Conservation (phyloP, 768 basidiomycete genomes). For the Mycena crocata region DNA sequence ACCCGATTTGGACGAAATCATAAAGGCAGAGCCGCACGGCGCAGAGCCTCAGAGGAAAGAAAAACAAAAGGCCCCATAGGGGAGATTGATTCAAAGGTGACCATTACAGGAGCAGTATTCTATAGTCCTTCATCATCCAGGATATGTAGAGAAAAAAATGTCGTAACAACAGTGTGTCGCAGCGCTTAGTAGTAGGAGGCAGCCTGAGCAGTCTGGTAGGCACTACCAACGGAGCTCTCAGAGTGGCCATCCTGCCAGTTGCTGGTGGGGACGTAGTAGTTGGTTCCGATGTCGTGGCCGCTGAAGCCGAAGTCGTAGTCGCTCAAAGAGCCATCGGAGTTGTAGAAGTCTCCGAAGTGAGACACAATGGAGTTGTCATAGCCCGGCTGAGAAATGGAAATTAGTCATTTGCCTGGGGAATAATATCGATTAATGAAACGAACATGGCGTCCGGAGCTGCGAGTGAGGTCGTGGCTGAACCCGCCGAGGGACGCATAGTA, state of each 20-base stretch:
- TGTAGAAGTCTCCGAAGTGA: constrained; percentile 49
- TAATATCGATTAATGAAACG: background rate
- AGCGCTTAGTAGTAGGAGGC: constrained; percentile 36
- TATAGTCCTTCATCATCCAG: constrained; percentile 27
- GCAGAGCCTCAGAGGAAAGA: background rate
- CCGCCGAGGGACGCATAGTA: constrained; percentile 52
- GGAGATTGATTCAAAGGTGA: constrained; percentile 23
- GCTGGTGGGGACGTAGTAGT: constrained; percentile 51
- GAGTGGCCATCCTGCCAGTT: constrained; percentile 53
- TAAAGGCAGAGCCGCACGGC: too few species aligned
- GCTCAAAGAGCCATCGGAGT: constrained; percentile 52
- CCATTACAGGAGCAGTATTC: constrained; percentile 30
- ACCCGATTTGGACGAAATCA: too few species aligned
- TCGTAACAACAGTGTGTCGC: background rate
- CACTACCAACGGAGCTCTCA: constrained; percentile 46
- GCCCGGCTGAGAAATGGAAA: constrained; percentile 40
- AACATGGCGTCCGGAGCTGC: constrained; percentile 42
- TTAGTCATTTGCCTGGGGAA: background rate
- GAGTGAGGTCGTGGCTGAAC: constrained; percentile 57
- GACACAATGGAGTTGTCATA: constrained; percentile 52
- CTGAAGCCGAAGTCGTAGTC: constrained; percentile 55
- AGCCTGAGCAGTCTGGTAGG: constrained; percentile 47
- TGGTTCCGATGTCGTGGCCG: constrained; percentile 51
- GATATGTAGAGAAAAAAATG: constrained; percentile 2
- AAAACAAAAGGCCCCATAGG: constrained; percentile 15